A percentile compares a stretch with the other conserved stretches of the same genome.
Conservation (phyloP, 345 rosid genomes). For the Laguncularia racemosa region DNA sequence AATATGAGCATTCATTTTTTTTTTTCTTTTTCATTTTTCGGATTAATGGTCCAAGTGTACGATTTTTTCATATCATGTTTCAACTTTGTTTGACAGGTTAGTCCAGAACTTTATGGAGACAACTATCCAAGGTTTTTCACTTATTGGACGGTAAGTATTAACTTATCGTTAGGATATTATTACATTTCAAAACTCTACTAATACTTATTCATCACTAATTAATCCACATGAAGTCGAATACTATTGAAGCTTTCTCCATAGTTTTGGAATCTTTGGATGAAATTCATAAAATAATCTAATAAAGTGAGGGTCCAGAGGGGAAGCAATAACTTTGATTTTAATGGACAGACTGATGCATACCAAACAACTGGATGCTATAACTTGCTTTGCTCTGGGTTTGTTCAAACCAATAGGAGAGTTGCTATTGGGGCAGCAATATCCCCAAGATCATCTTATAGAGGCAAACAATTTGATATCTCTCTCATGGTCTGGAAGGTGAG, state of each 20-base stretch:
- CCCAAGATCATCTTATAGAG: constrained; percentile 82
- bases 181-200: too few species aligned
- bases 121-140: constrained; percentile 92
- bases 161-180: too few species aligned
- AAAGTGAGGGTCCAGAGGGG: too few species aligned
- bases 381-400: constrained; percentile 88
- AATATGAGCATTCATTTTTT: not conserved
- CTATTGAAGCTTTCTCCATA: too few species aligned
- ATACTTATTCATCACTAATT: too few species aligned
- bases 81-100: constrained; percentile 41
- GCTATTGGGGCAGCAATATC: constrained; percentile 97
- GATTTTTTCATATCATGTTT: not conserved
- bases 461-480: constrained; percentile 84
- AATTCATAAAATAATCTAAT: too few species aligned
- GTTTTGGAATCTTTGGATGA: too few species aligned
- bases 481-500: constrained; percentile 95
- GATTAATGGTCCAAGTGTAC: not conserved
- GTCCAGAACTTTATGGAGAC: constrained; percentile 96
- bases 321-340: too few species aligned
- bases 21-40: not conserved
- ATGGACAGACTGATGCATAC: constrained; percentile 80
- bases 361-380: constrained; percentile 99
- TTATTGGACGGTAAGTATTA: constrained; percentile 81
- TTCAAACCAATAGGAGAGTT: constrained; percentile 84
- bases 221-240: too few species aligned